A percentile compares a stretch with the other conserved stretches of the same genome.
Evolutionary conservation across 2,329 filamentous ascomycete species (phyloP).

Genomic region (Fusarium concolor): DNA sequence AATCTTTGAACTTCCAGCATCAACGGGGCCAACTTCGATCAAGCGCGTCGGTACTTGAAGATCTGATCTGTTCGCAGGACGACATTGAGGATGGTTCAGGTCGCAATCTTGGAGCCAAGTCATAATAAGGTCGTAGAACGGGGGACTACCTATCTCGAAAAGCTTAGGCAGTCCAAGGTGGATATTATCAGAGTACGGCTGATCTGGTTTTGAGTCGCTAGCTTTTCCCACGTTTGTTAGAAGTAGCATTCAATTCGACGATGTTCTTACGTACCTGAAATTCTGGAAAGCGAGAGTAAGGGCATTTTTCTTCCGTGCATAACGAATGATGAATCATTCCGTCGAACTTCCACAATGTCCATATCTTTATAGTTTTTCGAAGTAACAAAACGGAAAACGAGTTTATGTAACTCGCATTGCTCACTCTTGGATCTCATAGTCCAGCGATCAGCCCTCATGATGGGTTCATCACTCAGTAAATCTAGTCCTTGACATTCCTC

Average conservation of each 20-base stretch:
- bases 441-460: neutral
- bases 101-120: slow-evolving; percentile 30
- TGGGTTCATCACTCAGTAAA: neutral
- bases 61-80: neutral
- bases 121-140: slow-evolving; percentile 8
- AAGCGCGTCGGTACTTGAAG: slow-evolving; percentile 13
- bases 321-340: neutral
- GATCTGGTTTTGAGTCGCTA: neutral
- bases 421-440: neutral
- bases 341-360: neutral
- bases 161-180: slow-evolving; percentile 20
- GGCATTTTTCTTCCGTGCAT: neutral
- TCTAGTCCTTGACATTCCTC: neutral
- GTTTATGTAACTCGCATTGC: slow-evolving; percentile 8
- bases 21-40: neutral
- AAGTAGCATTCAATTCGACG: neutral
- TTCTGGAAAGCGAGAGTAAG: slow-evolving; percentile 1
- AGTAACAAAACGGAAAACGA: neutral
- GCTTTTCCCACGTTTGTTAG: neutral
- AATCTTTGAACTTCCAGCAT: neutral
- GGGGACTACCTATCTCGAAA: neutral
- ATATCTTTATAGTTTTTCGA: neutral
- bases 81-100: slow-evolving; percentile 2
- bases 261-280: neutral
- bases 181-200: neutral